phyloP scores from a whole-genome alignment of 495 filamentous ascomycete genomes.

The Trichodelitschia bisporula region DNA sequence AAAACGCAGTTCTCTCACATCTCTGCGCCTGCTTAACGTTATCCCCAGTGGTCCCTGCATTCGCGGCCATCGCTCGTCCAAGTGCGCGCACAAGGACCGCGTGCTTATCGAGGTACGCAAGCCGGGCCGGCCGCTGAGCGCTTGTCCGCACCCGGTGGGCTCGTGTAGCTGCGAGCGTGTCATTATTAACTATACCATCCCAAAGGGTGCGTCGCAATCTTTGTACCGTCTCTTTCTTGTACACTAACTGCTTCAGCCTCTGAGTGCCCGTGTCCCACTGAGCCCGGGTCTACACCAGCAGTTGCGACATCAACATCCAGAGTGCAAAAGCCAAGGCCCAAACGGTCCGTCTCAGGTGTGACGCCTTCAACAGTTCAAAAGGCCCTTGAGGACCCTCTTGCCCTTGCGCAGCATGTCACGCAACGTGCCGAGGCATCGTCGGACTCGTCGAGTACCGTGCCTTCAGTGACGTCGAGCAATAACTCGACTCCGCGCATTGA shows the following conservation, averaged over 20 bases:
- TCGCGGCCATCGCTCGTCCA: constrained; percentile 65
- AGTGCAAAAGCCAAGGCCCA: background rate
- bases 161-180: constrained; percentile 30
- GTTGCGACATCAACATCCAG: background rate
- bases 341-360: background rate
- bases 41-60: constrained; percentile 50
- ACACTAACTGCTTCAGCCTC: constrained; percentile 5
- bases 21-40: background rate
- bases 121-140: constrained; percentile 51
- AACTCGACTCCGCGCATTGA: too few species aligned
- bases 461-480: too few species aligned
- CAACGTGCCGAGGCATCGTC: too few species aligned
- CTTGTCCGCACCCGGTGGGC: constrained; percentile 47
- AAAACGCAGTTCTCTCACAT: background rate
- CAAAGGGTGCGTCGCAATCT: constrained; percentile 7
- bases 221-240: background rate
- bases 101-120: constrained; percentile 59
- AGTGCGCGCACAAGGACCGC: constrained; percentile 52
- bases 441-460: too few species aligned
- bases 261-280: constrained; percentile 1
- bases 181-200: constrained; percentile 19
- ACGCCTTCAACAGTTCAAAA: background rate
- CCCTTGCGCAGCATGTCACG: too few species aligned
- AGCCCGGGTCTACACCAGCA: background rate
- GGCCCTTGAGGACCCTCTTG: too few species aligned